Evolutionary conservation across 208 protist species (phyloP).

Genomic region (Tritrichomonas foetus): DNA sequence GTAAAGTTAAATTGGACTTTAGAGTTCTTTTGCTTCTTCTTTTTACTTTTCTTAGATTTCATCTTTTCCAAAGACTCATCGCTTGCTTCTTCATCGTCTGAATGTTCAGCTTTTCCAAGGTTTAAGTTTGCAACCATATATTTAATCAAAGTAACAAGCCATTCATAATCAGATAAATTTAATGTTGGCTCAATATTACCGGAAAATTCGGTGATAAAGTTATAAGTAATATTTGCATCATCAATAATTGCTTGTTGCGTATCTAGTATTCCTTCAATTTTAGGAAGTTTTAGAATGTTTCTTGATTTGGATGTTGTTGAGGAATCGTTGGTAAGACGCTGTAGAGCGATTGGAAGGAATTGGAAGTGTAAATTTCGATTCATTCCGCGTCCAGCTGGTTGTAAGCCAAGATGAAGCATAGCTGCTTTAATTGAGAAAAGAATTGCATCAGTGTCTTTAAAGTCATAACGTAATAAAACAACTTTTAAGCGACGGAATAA

Average conservation of each 20-base stretch:
- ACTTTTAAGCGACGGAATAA: not conserved
- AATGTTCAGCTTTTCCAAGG: too few relatives aligned
- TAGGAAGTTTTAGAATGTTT: not conserved
- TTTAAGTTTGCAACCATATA: not conserved
- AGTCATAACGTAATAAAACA: not conserved
- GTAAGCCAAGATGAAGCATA: not conserved
- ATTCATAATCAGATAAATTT: not conserved
- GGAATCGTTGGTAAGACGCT: not conserved
- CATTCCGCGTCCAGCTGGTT: not conserved
- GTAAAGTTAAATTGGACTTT: not conserved
- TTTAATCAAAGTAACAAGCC: not conserved
- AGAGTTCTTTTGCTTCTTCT: too few relatives aligned
- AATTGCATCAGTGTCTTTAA: not conserved
- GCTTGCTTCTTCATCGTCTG: too few relatives aligned
- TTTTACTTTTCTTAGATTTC: not conserved
- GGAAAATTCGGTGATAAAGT: not conserved
- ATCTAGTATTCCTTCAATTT: not conserved
- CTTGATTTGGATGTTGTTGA: not conserved
- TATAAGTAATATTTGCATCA: not conserved
- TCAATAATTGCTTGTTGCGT: not conserved
- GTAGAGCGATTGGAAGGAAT: not conserved
- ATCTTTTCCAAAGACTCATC: too few relatives aligned
- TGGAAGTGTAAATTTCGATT: not conserved
- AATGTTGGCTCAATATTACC: slow-evolving; percentile 1
- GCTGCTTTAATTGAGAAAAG: not conserved